A percentile compares a stretch with the other conserved stretches of the same genome.
phyloP scores from a whole-genome alignment of 345 rosid species.

The Bruguiera parviflora region DNA sequence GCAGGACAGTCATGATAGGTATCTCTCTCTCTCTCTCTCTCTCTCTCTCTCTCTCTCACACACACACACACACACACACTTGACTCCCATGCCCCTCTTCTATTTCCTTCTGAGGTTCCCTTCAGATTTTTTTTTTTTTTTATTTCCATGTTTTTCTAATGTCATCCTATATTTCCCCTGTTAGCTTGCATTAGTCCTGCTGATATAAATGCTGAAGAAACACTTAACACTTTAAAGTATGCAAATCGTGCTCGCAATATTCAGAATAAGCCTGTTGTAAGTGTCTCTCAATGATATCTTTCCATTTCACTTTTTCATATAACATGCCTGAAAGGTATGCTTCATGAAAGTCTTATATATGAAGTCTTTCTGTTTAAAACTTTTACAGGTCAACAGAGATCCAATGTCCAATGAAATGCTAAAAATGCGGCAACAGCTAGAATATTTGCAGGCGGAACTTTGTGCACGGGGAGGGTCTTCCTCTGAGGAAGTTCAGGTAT shows the following conservation, averaged over 20 bases:
- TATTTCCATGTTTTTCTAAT: background rate
- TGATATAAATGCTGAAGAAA: slow-evolving; percentile 97
- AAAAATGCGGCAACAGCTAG: slow-evolving; percentile 94
- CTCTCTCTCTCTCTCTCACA: background rate
- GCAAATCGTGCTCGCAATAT: slow-evolving; percentile 99
- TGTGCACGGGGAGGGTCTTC: slow-evolving; percentile 76
- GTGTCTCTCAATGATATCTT: slow-evolving; percentile 29
- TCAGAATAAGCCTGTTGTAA: slow-evolving; percentile 94
- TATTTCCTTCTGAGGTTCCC: background rate
- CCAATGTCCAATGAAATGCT: slow-evolving; percentile 96
- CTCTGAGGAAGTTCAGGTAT: slow-evolving; percentile 82
- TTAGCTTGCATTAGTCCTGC: slow-evolving; percentile 99
- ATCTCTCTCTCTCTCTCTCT: slow-evolving; percentile 13
- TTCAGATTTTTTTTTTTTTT: background rate
- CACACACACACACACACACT: too few species aligned
- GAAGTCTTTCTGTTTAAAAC: slow-evolving; percentile 1
- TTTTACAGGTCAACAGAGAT: slow-evolving; percentile 80
- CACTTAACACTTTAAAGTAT: slow-evolving; percentile 90
- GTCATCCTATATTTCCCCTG: slow-evolving; percentile 3
- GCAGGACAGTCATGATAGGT: slow-evolving; percentile 99
- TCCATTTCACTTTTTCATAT: background rate
- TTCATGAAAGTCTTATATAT: background rate
- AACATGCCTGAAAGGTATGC: background rate
- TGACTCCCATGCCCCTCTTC: background rate
- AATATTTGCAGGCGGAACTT: slow-evolving; percentile 94